Conservation (phyloP, 75 land plant genomes). For the Selaginella tamariscina region DNA sequence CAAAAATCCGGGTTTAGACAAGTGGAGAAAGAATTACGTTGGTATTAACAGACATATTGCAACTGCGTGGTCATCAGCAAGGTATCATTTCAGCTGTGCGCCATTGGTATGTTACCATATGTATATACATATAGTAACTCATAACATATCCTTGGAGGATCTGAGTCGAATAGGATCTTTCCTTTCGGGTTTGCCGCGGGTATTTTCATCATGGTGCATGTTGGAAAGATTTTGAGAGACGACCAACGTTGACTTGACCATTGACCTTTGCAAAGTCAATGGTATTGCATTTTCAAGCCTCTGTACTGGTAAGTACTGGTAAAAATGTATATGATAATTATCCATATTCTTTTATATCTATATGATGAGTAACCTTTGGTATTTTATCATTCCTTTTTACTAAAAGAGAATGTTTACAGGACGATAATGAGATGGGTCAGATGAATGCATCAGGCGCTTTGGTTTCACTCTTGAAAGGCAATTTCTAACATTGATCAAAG, state of each 20-base stretch:
- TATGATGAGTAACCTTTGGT: too few relatives aligned
- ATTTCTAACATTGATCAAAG: not conserved
- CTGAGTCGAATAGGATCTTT: not conserved
- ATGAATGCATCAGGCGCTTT: not conserved
- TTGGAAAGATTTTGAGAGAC: not conserved
- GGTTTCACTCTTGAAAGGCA: not conserved
- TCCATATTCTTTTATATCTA: too few relatives aligned
- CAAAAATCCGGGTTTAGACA: slow-evolving; percentile 16
- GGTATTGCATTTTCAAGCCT: not conserved
- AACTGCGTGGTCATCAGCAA: slow-evolving; percentile 24
- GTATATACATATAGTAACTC: too few relatives aligned
- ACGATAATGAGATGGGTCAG: not conserved
- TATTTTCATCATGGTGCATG: not conserved
- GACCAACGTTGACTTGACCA: not conserved
- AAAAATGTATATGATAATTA: too few relatives aligned
- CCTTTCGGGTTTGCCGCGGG: not conserved
- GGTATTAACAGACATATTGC: slow-evolving; percentile 27
- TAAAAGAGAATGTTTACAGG: too few relatives aligned
- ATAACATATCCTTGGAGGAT: not conserved
- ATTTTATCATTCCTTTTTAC: too few relatives aligned
- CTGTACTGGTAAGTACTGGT: too few relatives aligned
- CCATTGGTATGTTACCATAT: too few relatives aligned
- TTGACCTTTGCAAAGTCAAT: not conserved
- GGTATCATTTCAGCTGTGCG: slow-evolving; percentile 31
- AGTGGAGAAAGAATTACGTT: slow-evolving; percentile 41